phyloP scores from a whole-genome alignment of 345 rosid species.

The Sapria himalayana region DNA sequence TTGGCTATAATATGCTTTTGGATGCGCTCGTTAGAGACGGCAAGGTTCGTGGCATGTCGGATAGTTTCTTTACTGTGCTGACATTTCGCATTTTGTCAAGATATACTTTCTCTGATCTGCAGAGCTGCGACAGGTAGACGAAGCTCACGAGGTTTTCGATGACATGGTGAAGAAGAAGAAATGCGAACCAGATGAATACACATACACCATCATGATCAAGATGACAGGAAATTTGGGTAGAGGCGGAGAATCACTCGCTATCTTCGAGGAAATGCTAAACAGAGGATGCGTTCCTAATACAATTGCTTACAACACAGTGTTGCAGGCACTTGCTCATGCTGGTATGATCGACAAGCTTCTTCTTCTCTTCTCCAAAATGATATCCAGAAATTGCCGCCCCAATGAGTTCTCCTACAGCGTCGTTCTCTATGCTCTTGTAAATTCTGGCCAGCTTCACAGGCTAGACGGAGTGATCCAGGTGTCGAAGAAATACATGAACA shows the following conservation, averaged over 20 bases:
- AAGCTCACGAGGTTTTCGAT: slow-evolving; percentile 44
- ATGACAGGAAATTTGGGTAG: slow-evolving; percentile 58
- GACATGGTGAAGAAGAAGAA: slow-evolving; percentile 58
- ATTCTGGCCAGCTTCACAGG: slow-evolving; percentile 43
- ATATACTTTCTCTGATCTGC: slow-evolving; percentile 32
- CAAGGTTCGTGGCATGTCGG: slow-evolving; percentile 50
- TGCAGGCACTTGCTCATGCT: slow-evolving; percentile 47
- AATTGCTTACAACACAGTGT: slow-evolving; percentile 57
- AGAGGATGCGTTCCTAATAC: slow-evolving; percentile 31
- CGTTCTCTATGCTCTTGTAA: slow-evolving; percentile 36
- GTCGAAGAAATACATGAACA: slow-evolving; percentile 50
- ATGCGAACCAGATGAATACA: slow-evolving; percentile 58
- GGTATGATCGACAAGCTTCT: slow-evolving; percentile 55
- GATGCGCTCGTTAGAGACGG: slow-evolving; percentile 64
- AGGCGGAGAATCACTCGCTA: slow-evolving; percentile 25
- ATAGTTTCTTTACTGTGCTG: not conserved
- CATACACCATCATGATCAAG: slow-evolving; percentile 72
- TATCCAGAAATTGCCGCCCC: slow-evolving; percentile 33
- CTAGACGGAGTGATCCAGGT: slow-evolving; percentile 41
- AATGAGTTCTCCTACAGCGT: slow-evolving; percentile 49
- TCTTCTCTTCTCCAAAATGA: slow-evolving; percentile 54
- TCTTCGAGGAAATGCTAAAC: slow-evolving; percentile 54
- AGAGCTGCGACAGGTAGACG: slow-evolving; percentile 50
- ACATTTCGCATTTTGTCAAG: not conserved
- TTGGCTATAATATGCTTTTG: slow-evolving; percentile 75